Percentiles rank a stretch among this genome's conserved stretches.
These are phyloP conservation scores for Pyrenopolyporus hunteri DNA, from an alignment of 495 filamentous ascomycete species.

Conservation along the genomic window DNA sequence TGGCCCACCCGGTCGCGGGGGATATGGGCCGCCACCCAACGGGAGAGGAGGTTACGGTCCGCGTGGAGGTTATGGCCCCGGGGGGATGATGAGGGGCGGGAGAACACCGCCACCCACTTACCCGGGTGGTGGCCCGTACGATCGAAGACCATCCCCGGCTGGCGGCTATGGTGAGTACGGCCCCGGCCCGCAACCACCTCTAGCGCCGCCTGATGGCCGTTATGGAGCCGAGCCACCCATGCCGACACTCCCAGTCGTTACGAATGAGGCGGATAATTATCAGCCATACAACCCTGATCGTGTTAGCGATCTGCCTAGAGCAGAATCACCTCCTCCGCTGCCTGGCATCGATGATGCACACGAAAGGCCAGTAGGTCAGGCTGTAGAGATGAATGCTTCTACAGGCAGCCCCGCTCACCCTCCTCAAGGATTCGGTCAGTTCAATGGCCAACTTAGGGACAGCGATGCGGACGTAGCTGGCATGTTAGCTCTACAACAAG, in stretches of 20 bases:
- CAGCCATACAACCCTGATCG: conserved; percentile 51
- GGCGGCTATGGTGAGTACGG: conserved; percentile 48
- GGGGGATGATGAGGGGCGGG: conserved; percentile 60
- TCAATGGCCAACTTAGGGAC: conserved; percentile 59
- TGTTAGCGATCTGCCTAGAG: conserved; percentile 52
- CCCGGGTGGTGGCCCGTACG: conserved; percentile 50
- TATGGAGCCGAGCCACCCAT: conserved; percentile 45
- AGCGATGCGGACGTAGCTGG: conserved; percentile 72
- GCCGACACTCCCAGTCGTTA: conserved; percentile 36
- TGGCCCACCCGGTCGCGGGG: conserved; percentile 45
- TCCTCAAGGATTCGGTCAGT: conserved; percentile 52
- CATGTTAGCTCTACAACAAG: conserved; percentile 71
- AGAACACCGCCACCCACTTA: conserved; percentile 62
- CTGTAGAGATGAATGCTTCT: conserved; percentile 81
- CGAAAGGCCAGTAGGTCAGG: conserved; percentile 64
- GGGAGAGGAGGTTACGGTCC: conserved; percentile 55
- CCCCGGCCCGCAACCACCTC: conserved; percentile 43
- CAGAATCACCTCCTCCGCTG: conserved; percentile 69
- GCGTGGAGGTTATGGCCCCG: conserved; percentile 61
- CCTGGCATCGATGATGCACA: conserved; percentile 55
- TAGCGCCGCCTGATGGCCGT: conserved; percentile 44
- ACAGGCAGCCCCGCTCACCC: conserved; percentile 58
- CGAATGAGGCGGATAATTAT: conserved; percentile 41
- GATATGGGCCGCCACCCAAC: conserved; percentile 44
- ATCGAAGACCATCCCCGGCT: conserved; percentile 55